Conservation (phyloP, 2,329 filamentous ascomycete genomes). For the Cladosporium oxysporum region DNA sequence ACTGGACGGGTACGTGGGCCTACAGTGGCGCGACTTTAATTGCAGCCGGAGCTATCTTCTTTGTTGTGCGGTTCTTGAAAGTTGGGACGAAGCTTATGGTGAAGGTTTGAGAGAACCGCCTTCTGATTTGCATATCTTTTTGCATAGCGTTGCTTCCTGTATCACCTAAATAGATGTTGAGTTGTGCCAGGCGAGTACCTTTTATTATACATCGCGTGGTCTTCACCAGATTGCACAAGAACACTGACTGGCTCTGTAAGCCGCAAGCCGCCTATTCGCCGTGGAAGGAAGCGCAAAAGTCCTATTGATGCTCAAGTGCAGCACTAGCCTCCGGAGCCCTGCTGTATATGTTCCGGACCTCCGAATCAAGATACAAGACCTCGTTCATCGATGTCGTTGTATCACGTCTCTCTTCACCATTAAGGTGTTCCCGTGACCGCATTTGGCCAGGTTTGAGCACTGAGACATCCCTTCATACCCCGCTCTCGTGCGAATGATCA, state of each 20-base stretch:
- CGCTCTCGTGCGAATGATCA: not conserved
- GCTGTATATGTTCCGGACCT: not conserved
- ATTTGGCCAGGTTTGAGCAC: not conserved
- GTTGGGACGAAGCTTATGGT: slow-evolving; percentile 32
- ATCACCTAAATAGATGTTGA: too few relatives aligned
- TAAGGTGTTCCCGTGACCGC: not conserved
- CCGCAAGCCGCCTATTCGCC: too few relatives aligned
- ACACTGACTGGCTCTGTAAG: too few relatives aligned
- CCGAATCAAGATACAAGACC: not conserved
- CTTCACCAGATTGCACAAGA: too few relatives aligned
- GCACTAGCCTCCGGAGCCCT: not conserved
- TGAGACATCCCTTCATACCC: not conserved
- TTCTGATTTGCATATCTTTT: not conserved
- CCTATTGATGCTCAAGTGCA: too few relatives aligned
- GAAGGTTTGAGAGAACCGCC: slow-evolving; percentile 24
- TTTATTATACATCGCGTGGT: too few relatives aligned
- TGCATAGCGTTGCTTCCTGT: not conserved
- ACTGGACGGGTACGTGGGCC: slow-evolving; percentile 41
- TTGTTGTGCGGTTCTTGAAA: slow-evolving; percentile 29
- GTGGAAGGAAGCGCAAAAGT: too few relatives aligned
- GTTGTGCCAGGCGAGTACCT: too few relatives aligned
- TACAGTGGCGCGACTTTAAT: slow-evolving; percentile 34
- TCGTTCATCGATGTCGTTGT: not conserved
- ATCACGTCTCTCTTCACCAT: too few relatives aligned
- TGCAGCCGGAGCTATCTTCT: slow-evolving; percentile 30